A percentile compares a stretch with the other conserved stretches of the same genome.
Evolutionary conservation across 805 yeast genomes (phyloP).

Genomic region (Nakazawaea laoshanensis): DNA sequence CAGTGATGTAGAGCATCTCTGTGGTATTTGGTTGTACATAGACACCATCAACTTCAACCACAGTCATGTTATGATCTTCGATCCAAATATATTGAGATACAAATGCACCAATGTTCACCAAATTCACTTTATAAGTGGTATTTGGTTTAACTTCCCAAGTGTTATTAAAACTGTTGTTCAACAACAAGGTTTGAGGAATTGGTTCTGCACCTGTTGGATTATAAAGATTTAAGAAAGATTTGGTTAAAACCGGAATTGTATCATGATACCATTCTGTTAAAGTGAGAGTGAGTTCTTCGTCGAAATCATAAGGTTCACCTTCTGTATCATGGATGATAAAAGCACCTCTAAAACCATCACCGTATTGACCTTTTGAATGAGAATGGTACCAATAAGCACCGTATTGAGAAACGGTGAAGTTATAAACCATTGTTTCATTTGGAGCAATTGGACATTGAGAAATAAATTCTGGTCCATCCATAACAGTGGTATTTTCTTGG

Average conservation of each 20-base stretch:
- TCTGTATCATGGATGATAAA: constrained; percentile 60
- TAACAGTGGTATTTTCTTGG: constrained; percentile 62
- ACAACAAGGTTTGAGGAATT: constrained; percentile 71
- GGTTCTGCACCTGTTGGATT: constrained; percentile 99
- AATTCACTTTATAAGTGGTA: constrained; percentile 74
- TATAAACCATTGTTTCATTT: constrained; percentile 65
- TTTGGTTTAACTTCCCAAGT: constrained; percentile 78
- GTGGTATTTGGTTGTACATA: constrained; percentile 71
- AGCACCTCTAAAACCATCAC: constrained; percentile 85
- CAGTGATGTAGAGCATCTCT: constrained; percentile 66
- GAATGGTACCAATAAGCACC: constrained; percentile 99
- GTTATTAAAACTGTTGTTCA: constrained; percentile 73
- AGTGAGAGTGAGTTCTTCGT: constrained; percentile 65
- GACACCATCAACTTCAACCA: constrained; percentile 90
- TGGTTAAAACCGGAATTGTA: constrained; percentile 39
- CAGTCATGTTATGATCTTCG: constrained; percentile 80
- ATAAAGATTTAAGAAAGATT: constrained; percentile 53
- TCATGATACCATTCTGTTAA: constrained; percentile 88
- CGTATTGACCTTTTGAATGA: constrained; percentile 82
- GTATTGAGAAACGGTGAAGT: constrained; percentile 80
- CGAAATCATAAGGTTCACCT: constrained; percentile 59
- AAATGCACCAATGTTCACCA: constrained; percentile 85
- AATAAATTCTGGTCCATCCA: constrained; percentile 89
- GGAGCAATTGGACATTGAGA: constrained; percentile 92
- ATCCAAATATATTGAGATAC: constrained; percentile 83